phyloP scores from a whole-genome alignment of 352 stramenopile genomes.

The Globisporangium carolinianum region DNA sequence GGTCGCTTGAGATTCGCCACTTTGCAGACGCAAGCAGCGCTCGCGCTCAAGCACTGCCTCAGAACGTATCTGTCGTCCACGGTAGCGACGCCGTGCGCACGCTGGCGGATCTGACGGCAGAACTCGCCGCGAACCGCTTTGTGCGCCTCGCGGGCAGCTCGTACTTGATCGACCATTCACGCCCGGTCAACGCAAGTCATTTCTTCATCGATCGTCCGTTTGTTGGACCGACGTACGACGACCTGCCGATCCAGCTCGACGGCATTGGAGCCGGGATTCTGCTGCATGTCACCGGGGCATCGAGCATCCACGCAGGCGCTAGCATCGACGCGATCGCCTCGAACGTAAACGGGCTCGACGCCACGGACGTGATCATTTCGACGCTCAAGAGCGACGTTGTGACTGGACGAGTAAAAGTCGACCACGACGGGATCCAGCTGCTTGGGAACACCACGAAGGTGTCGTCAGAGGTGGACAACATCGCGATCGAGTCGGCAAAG shows the following conservation, averaged over 20 bases:
- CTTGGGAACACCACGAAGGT: slow-evolving; percentile 27
- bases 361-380: slow-evolving; percentile 30
- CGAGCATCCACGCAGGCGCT: slow-evolving; percentile 13
- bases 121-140: slow-evolving; percentile 29
- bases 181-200: slow-evolving; percentile 17
- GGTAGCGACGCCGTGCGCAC: slow-evolving; percentile 42
- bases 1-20: slow-evolving; percentile 39
- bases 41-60: slow-evolving; percentile 20
- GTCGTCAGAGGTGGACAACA: slow-evolving; percentile 35
- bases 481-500: slow-evolving; percentile 26
- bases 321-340: slow-evolving; percentile 33
- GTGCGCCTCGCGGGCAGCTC: slow-evolving; percentile 40
- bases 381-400: slow-evolving; percentile 22
- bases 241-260: slow-evolving; percentile 46
- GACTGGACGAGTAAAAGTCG: slow-evolving; percentile 25
- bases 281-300: slow-evolving; percentile 23
- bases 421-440: slow-evolving; percentile 27
- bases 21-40: slow-evolving; percentile 38
- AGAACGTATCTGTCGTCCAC: slow-evolving; percentile 39
- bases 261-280: slow-evolving; percentile 39
- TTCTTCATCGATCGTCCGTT: slow-evolving; percentile 49
- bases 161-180: slow-evolving; percentile 40
- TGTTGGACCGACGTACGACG: slow-evolving; percentile 34
- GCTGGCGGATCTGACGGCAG: slow-evolving; percentile 26
- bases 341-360: slow-evolving; percentile 7